These are phyloP conservation scores for Alternaria rosae DNA, from an alignment of 2,329 filamentous ascomycete genomes.

Conservation along the genomic window DNA sequence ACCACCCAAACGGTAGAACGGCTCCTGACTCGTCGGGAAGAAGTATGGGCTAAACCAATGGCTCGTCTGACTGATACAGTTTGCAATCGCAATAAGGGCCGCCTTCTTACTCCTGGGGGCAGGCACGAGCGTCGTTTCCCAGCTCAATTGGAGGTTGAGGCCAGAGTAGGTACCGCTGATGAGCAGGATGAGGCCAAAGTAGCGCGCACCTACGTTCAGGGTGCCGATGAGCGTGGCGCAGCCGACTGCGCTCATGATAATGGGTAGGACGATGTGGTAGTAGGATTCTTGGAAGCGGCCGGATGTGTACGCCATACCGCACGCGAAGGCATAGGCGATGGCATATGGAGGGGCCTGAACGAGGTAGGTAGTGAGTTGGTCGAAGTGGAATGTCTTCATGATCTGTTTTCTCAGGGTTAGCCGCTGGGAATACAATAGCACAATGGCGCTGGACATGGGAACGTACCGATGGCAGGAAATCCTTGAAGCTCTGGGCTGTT, in stretches of 20 bases:
- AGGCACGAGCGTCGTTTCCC: constrained; percentile 55
- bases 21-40: constrained; percentile 35
- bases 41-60: constrained; percentile 57
- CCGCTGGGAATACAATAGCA: not conserved
- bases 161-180: constrained; percentile 50
- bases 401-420: constrained; percentile 16
- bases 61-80: constrained; percentile 50
- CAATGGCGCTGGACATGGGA: not conserved
- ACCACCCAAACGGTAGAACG: constrained; percentile 30
- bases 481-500: constrained; percentile 43
- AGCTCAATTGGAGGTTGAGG: constrained; percentile 53
- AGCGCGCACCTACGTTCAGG: constrained; percentile 39
- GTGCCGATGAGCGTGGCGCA: constrained; percentile 39
- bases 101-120: constrained; percentile 53
- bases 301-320: constrained; percentile 34
- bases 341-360: constrained; percentile 53
- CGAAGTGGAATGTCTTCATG: constrained; percentile 30
- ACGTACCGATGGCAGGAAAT: constrained; percentile 42
- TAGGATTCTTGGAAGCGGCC: constrained; percentile 40
- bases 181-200: constrained; percentile 40
- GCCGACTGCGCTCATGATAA: constrained; percentile 31
- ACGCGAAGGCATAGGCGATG: constrained; percentile 37
- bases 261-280: constrained; percentile 38
- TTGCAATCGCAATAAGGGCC: constrained; percentile 54
- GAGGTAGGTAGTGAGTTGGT: constrained; percentile 46